phyloP scores from a whole-genome alignment of 106 monocot species.

The Dendrobium huoshanense region DNA sequence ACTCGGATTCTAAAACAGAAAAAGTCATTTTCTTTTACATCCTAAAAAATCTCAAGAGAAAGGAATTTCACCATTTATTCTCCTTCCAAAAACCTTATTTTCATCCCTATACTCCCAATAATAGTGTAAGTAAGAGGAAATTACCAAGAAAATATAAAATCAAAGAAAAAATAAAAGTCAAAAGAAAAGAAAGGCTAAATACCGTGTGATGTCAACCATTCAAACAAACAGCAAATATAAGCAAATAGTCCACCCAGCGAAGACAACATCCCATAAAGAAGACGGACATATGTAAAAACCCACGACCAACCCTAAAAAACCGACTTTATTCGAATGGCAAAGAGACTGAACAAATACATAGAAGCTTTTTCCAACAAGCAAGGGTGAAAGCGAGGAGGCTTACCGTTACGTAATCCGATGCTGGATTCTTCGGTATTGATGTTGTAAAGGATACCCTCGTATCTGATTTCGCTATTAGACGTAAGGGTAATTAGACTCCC shows the following conservation, averaged over 20 bases:
- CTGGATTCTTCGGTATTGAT: constrained; percentile 95
- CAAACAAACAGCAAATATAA: neutral
- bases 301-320: neutral
- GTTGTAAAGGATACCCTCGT: constrained; percentile 71
- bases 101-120: neutral
- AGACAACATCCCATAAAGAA: neutral
- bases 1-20: neutral
- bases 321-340: neutral
- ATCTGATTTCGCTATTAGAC: constrained; percentile 91
- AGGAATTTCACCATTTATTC: neutral
- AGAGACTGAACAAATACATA: neutral
- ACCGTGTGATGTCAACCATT: neutral
- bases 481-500: constrained; percentile 94
- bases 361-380: neutral
- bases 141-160: neutral
- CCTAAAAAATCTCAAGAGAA: neutral
- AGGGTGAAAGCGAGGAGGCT: neutral
- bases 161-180: too few species aligned
- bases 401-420: constrained; percentile 86
- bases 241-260: neutral
- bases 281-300: constrained; percentile 2
- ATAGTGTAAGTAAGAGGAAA: neutral
- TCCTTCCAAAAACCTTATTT: neutral
- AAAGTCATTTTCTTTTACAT: neutral
- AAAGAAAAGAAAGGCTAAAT: neutral